phyloP scores from a whole-genome alignment of 1,284 basidiomycete species.

The Hypsizygus ulmarius region DNA sequence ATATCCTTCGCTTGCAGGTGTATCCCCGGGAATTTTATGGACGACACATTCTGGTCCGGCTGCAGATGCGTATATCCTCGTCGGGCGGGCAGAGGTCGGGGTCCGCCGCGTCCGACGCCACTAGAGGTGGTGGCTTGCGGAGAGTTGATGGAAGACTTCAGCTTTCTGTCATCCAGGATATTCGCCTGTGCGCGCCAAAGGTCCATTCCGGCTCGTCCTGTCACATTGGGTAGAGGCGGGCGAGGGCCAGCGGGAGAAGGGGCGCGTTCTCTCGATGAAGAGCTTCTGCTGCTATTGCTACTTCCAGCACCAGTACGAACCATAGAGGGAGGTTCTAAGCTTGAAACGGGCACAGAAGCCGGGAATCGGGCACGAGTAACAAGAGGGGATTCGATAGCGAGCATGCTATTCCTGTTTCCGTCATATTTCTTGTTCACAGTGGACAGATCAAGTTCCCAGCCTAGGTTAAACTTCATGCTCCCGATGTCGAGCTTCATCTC shows the following conservation, averaged over 20 bases:
- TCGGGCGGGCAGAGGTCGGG: slow-evolving; percentile 31
- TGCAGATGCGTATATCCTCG: slow-evolving; percentile 34
- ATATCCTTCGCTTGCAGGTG: slow-evolving; percentile 16
- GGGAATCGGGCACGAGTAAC: slow-evolving; percentile 24
- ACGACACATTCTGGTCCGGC: slow-evolving; percentile 14
- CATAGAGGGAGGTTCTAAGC: slow-evolving; percentile 32
- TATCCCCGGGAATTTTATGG: slow-evolving; percentile 17
- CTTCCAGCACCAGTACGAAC: slow-evolving; percentile 21
- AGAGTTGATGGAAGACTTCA: slow-evolving; percentile 13
- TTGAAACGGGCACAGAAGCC: slow-evolving; percentile 14
- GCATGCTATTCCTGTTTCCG: slow-evolving; percentile 20
- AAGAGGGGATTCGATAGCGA: slow-evolving; percentile 20
- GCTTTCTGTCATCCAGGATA: slow-evolving; percentile 12
- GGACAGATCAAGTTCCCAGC: slow-evolving; percentile 33
- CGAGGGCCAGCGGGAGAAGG: slow-evolving; percentile 47
- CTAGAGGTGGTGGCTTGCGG: slow-evolving; percentile 20
- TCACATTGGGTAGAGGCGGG: slow-evolving; percentile 17
- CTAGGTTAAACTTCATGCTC: slow-evolving; percentile 32
- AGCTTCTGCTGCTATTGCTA: slow-evolving; percentile 14
- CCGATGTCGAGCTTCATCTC: slow-evolving; percentile 14
- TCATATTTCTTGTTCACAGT: slow-evolving; percentile 28
- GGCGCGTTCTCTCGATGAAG: slow-evolving; percentile 40
- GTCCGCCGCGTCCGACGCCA: slow-evolving; percentile 21
- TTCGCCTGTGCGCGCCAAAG: slow-evolving; percentile 15
- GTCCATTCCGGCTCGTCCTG: slow-evolving; percentile 17